phyloP scores from a whole-genome alignment of 257 asterid species.

The Salvia rosmarinus region DNA sequence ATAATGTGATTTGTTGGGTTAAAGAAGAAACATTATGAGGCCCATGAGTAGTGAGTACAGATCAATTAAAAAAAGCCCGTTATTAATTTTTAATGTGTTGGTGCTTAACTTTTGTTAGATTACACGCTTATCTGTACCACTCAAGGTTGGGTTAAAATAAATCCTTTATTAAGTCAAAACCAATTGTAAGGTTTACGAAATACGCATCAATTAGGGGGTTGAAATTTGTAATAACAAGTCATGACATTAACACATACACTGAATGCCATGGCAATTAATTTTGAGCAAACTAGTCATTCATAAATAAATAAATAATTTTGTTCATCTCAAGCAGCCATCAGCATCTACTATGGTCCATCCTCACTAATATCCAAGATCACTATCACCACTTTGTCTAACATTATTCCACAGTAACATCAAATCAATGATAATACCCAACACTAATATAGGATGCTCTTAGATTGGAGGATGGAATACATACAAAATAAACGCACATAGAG shows the following conservation, averaged over 20 bases:
- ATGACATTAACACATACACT: not conserved
- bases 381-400: not conserved
- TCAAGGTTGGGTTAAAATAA: no score
- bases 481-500: no score
- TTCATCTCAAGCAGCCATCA: not conserved
- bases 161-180: not conserved
- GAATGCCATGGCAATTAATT: not conserved
- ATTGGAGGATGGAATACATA: no score
- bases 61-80: no score
- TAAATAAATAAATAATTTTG: not conserved
- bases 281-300: not conserved
- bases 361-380: not conserved
- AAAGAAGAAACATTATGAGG: no score
- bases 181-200: not conserved
- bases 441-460: no score
- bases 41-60: no score
- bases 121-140: no score
- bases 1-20: not conserved
- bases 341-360: constrained; percentile 18
- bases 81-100: no score
- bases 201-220: not conserved
- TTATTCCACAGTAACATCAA: not conserved
- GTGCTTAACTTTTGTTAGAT: no score
- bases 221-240: not conserved
- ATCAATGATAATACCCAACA: not conserved